These are phyloP conservation scores for Kwoniella dejecticola DNA, from an alignment of 768 basidiomycete genomes.

Conservation along the genomic window DNA sequence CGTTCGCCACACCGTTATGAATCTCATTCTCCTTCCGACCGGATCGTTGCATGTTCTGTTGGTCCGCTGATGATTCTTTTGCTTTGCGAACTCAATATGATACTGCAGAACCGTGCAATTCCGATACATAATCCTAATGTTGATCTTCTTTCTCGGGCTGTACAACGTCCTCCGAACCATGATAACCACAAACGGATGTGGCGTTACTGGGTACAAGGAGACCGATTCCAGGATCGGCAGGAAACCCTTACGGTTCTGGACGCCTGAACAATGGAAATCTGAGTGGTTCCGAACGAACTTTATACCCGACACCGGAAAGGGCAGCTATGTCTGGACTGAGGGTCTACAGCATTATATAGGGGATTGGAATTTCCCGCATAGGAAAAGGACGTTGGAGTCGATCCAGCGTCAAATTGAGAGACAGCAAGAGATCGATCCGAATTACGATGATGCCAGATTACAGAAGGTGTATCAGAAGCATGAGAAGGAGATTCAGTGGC, in stretches of 20 bases:
- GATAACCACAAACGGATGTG: constrained; percentile 11
- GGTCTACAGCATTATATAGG: constrained; percentile 23
- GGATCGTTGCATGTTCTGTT: no score
- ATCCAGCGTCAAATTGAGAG: no score
- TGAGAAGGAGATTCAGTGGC: constrained; percentile 3
- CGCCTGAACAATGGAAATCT: constrained; percentile 27
- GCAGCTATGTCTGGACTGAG: constrained; percentile 21
- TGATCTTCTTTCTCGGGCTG: constrained; percentile 32
- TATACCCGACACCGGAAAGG: not conserved
- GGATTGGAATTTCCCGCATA: constrained; percentile 24
- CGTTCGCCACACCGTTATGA: no score
- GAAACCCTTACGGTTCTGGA: constrained; percentile 37
- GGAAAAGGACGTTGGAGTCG: constrained; percentile 10
- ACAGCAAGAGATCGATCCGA: no score
- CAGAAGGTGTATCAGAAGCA: constrained; percentile 26
- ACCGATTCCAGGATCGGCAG: constrained; percentile 27
- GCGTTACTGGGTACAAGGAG: constrained; percentile 12
- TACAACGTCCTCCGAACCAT: constrained; percentile 40
- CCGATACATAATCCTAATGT: constrained; percentile 31
- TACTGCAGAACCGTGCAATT: constrained; percentile 19
- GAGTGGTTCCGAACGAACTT: constrained; percentile 16
- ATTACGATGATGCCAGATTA: constrained; percentile 20
- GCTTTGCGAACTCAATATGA: not conserved
- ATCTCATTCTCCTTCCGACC: no score
- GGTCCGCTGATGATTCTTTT: not conserved